Base-by-base conservation (phyloP, 2,329 filamentous ascomycete species). In the Lecanosticta acicola region DNA sequence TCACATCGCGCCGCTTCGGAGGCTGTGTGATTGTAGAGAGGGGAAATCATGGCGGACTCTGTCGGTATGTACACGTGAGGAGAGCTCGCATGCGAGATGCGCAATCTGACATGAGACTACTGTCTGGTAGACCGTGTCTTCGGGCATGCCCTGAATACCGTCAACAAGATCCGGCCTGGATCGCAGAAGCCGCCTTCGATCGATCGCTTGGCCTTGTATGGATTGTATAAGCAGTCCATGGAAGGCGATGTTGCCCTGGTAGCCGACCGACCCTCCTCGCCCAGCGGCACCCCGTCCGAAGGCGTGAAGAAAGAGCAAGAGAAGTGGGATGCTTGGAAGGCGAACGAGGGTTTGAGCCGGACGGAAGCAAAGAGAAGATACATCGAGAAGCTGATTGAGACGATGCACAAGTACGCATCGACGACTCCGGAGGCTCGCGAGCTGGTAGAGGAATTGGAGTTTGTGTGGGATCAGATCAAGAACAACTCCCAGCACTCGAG, bases 181-280 rank as follows among this genome's bases (percentile, higher is more conserved):
- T 88, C 88, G 42, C 82, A 87, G 53, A 85, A 93, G 52, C 93
- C 93, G 37, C 93, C 93, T 39, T 80, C 89, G 2, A 74, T 78
- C 50, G 90, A 94, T 63, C 84, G 93, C 47, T 76, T 98, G 58
- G 85, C 86, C 48, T 84, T 98, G 51, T 98, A 98, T 83, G 93
- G 93, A 54, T 78, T 98, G 56, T 98, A 98, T 74, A 98, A 98
- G 67, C 93, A 98, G 70, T 89, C 89, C 52, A 97, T 97, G 93
- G 90, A 98, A 73, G 93, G 93, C 39, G 88, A 98, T 68, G 90
- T 97, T 26, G 86, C 93, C 57, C 87, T 87, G 39, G 88, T 97
- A 40, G 94, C 96, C 84, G 84, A 91, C 60, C 80, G 89, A 37
- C 91, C 93, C n/a, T 48, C 51, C 17, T 48, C 41, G 16, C 48